Conservation (phyloP, 2,329 filamentous ascomycete genomes). For the Fonsecaea multimorphosa region DNA sequence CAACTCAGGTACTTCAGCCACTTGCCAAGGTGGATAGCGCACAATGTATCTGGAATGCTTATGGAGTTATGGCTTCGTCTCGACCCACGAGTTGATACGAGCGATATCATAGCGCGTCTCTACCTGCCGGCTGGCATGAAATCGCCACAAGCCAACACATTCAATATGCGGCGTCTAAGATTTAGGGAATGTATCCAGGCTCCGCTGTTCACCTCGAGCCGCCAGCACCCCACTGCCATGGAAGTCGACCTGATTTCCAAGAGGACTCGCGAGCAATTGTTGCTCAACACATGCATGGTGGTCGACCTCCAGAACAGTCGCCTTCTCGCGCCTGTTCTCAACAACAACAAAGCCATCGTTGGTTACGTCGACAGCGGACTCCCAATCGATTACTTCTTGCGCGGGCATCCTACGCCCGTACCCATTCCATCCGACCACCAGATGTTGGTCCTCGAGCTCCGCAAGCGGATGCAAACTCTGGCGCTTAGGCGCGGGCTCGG, state of each 20-base stretch:
- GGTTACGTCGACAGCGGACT: conserved; percentile 26
- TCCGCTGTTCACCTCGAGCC: conserved; percentile 4
- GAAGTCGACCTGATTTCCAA: conserved; percentile 29
- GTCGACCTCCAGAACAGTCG: conserved; percentile 28
- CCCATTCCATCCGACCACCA: conserved; percentile 25
- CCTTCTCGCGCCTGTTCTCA: conserved; percentile 30
- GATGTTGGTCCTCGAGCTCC: conserved; percentile 20
- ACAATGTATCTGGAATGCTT: conserved; percentile 28
- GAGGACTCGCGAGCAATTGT: conserved; percentile 26
- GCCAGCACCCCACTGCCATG: conserved; percentile 10
- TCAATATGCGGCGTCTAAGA: conserved; percentile 29
- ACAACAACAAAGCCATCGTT: conserved; percentile 8
- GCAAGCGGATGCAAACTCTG: conserved; percentile 28
- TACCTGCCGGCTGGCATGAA: conserved; percentile 10
- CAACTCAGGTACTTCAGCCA: conserved; percentile 32
- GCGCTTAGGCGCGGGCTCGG: conserved; percentile 25
- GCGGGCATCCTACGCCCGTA: conserved; percentile 10
- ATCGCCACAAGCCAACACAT: conserved; percentile 11
- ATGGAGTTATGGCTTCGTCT: conserved; percentile 36
- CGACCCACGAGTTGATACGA: conserved; percentile 28
- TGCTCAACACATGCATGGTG: conserved; percentile 34
- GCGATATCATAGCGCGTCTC: conserved; percentile 33
- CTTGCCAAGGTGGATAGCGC: conserved; percentile 31
- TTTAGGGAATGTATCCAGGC: conserved; percentile 23
- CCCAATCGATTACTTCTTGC: conserved; percentile 28